Percentiles rank a stretch among this genome's conserved stretches.
phyloP scores from a whole-genome alignment of 2,329 filamentous ascomycete genomes.

The Neonectria sp. region DNA sequence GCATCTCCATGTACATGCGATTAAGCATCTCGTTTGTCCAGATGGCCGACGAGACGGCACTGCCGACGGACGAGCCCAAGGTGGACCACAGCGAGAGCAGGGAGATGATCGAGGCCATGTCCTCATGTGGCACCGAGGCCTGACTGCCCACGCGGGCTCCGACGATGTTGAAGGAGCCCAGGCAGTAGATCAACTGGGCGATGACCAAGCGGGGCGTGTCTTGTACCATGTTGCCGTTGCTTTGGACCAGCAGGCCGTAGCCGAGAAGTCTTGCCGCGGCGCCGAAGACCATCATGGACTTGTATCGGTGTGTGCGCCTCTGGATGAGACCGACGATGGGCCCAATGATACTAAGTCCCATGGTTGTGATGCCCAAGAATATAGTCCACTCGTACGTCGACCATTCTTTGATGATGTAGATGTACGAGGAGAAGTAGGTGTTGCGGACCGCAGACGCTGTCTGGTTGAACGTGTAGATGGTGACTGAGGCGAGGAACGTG shows the following conservation, averaged over 20 bases:
- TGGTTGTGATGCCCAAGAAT: constrained; percentile 57
- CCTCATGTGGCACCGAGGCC: constrained; percentile 60
- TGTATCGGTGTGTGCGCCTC: constrained; percentile 57
- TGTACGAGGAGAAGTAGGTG: constrained; percentile 56
- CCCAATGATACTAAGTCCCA: constrained; percentile 55
- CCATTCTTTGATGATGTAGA: constrained; percentile 59
- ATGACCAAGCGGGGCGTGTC: constrained; percentile 53
- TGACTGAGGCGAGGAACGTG: constrained; percentile 49
- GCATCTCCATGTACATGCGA: constrained; percentile 51
- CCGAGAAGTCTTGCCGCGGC: constrained; percentile 53
- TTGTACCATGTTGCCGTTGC: constrained; percentile 50
- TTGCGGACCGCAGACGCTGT: constrained; percentile 54
- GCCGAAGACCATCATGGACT: constrained; percentile 57
- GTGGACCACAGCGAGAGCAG: constrained; percentile 57
- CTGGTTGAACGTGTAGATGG: constrained; percentile 53
- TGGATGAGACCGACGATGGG: constrained; percentile 56
- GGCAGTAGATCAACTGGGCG: constrained; percentile 55
- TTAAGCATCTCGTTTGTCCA: constrained; percentile 58
- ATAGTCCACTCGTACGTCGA: constrained; percentile 59
- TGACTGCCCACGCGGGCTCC: constrained; percentile 58
- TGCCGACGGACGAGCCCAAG: constrained; percentile 56
- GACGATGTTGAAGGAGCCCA: constrained; percentile 56
- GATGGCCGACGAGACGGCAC: constrained; percentile 55
- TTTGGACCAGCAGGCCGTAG: constrained; percentile 53
- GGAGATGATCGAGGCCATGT: constrained; percentile 57